Conservation (phyloP, 192 early-diverging fungal genomes). For the Podila horticola region DNA sequence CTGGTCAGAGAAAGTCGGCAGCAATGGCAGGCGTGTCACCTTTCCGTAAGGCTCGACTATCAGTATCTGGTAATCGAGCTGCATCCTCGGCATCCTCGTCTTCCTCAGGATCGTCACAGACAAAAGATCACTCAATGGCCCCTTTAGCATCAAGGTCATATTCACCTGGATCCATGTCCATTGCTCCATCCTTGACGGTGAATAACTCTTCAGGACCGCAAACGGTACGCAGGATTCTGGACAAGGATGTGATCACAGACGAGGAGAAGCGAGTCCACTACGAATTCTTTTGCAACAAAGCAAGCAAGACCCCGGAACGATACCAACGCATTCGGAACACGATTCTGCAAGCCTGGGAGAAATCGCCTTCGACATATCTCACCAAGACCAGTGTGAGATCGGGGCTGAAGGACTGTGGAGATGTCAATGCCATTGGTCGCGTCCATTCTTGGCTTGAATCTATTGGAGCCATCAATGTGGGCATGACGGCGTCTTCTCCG, state of each 20-base stretch:
- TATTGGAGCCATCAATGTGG: constrained; percentile 82
- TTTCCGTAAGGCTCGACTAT: no score
- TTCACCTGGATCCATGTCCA: constrained; percentile 3
- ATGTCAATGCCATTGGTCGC: constrained; percentile 92
- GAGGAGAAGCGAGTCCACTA: constrained; percentile 58
- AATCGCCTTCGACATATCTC: constrained; percentile 74
- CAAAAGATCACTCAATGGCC: background rate
- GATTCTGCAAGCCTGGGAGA: constrained; percentile 84
- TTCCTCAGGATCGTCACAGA: background rate
- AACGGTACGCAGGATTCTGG: constrained; percentile 34
- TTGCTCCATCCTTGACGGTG: constrained; percentile 3
- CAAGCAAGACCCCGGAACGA: constrained; percentile 86
- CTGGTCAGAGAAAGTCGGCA: constrained; percentile 7
- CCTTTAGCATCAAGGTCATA: background rate
- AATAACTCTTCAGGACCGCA: background rate
- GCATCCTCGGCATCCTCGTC: background rate
- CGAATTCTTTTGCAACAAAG: constrained; percentile 77
- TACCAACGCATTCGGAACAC: constrained; percentile 91
- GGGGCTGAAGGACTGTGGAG: constrained; percentile 85
- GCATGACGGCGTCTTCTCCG: constrained; percentile 57
- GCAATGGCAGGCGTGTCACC: background rate
- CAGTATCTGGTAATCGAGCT: background rate
- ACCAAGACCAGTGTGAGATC: constrained; percentile 84
- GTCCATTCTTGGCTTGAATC: constrained; percentile 87
- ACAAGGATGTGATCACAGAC: constrained; percentile 58